Conservation (phyloP, 2,329 filamentous ascomycete genomes). For the Clonostachys byssicola region DNA sequence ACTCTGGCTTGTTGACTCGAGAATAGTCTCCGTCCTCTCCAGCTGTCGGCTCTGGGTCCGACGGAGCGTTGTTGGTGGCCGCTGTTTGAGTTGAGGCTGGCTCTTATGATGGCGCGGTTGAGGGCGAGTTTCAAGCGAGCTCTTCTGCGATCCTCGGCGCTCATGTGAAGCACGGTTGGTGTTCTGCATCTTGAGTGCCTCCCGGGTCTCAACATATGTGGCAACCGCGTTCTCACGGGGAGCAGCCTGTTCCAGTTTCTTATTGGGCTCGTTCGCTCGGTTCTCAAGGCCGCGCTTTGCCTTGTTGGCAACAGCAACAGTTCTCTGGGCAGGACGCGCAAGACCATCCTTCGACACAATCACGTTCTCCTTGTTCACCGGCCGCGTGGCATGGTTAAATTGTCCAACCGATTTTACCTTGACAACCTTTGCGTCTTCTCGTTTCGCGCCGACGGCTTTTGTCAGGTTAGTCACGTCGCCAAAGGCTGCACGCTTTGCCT, state of each 20-base stretch:
- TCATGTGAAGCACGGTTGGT: too few species aligned
- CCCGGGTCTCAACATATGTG: too few species aligned
- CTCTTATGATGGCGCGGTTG: slow-evolving; percentile 47
- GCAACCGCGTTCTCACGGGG: slow-evolving; percentile 6
- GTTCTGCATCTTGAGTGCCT: too few species aligned
- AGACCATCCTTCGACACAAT: neutral
- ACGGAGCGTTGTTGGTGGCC: slow-evolving; percentile 28
- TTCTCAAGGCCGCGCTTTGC: slow-evolving; percentile 12
- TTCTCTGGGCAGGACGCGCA: slow-evolving; percentile 12
- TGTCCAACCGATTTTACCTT: neutral
- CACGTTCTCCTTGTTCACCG: neutral
- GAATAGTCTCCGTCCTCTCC: neutral
- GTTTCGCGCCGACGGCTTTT: slow-evolving; percentile 11
- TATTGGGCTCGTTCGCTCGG: slow-evolving; percentile 14
- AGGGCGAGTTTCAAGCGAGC: neutral
- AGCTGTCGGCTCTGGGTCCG: slow-evolving; percentile 32
- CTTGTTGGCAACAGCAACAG: slow-evolving; percentile 11
- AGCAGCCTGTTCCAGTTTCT: slow-evolving; percentile 10
- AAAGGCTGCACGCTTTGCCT: slow-evolving; percentile 74
- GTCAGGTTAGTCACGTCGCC: slow-evolving; percentile 76
- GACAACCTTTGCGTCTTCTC: neutral
- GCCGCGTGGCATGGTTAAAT: neutral
- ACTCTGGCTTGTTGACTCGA: neutral
- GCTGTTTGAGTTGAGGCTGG: slow-evolving; percentile 46
- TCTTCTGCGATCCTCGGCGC: too few species aligned